Conservation (phyloP, 1,284 basidiomycete genomes). For the Vanrija pseudolonga region DNA sequence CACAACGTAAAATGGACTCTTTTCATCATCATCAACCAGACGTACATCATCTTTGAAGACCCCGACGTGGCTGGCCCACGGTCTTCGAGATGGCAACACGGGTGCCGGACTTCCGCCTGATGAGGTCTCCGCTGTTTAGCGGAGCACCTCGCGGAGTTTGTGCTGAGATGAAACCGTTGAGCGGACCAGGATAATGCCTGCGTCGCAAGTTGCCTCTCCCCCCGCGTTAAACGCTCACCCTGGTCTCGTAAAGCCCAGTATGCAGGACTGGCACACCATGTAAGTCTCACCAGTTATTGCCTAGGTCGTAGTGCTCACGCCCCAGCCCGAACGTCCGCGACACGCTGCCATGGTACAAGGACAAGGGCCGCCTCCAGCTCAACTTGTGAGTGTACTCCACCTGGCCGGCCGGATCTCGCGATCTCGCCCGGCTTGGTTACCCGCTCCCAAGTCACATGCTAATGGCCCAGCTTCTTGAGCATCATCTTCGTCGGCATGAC, state of each 20-base stretch:
- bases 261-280: conserved; percentile 46
- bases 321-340: conserved; percentile 45
- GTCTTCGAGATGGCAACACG: conserved; percentile 42
- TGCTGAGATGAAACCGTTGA: conserved; percentile 54
- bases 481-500: conserved; percentile 51
- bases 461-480: conserved; percentile 40
- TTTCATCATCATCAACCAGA: too few species aligned
- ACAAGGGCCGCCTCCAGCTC: conserved; percentile 48
- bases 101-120: conserved; percentile 36
- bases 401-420: neutral
- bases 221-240: conserved; percentile 24
- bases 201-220: conserved; percentile 49
- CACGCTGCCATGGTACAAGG: conserved; percentile 41
- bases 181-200: conserved; percentile 53
- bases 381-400: conserved; percentile 41
- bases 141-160: conserved; percentile 17
- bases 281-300: conserved; percentile 22
- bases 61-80: neutral
- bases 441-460: too few species aligned
- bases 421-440: neutral
- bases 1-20: too few species aligned
- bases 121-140: neutral
- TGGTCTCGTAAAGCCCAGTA: conserved; percentile 14
- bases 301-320: neutral
- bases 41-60: too few species aligned